Base-by-base conservation (phyloP, 2,329 filamentous ascomycete species). In the Fusarium sp. region DNA sequence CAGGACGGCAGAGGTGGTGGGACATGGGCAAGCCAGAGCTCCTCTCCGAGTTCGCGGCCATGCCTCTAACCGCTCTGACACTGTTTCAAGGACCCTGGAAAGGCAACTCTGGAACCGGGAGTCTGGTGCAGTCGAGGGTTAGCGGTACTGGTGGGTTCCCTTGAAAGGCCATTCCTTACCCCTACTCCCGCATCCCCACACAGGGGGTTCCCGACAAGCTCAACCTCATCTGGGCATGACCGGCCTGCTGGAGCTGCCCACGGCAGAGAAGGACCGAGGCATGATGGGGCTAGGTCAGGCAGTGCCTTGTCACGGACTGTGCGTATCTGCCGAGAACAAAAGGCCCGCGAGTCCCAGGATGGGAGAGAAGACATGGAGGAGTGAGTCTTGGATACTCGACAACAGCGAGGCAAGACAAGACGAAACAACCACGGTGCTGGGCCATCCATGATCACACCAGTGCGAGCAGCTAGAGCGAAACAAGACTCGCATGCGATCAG, bases 131-230 rank as follows among this genome's bases (percentile, higher is more conserved):
- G 68, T 58, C 50, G 50, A 65, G 39, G 50, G 67, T 58, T 61
- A 73, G 73, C 64, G 71, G 65, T 72, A 60, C 54, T 31, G 54
- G 68, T 67, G 71, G 71, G 64, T 67, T 71, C 64, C 63, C 45
- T 70, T 60, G 33, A 57, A 65, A 41, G 56, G 41, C 58, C 37
- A 67, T 68, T 67, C 63, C 65, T 58, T 73, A 65, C 48, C 68
- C 71, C 63, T 73, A 71, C 75, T 76, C 58, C 65, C 64, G 68
- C 63, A 52, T 70, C 58, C 62, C 71, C 72, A 56, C 65, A 70
- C 72, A 75, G 68, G 76, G 75, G 66, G 67, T 64, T 68, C 57
- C 57, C 62, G 37, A 68, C 48, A 60, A 64, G 52, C 35, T 45
- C 54, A 45, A 54, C 74, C 64, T 75, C 65, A 76, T 71, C 58